A percentile compares a stretch with the other conserved stretches of the same genome.
phyloP scores from a whole-genome alignment of 306 rosid genomes.

The Lathyrus sativus region DNA sequence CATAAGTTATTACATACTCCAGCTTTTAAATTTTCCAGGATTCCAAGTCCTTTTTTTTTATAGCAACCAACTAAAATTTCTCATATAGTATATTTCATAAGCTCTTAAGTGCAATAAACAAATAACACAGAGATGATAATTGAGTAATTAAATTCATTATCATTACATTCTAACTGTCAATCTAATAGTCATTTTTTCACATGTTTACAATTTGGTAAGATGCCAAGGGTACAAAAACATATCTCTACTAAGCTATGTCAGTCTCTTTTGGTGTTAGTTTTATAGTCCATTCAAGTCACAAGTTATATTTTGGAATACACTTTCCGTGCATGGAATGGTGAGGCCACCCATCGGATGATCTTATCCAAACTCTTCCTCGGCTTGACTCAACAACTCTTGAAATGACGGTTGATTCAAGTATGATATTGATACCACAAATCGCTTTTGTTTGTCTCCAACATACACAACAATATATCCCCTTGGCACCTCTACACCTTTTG shows the following conservation, averaged over 20 bases:
- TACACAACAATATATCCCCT: conserved; percentile 8
- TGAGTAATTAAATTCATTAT: background rate
- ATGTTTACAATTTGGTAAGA: background rate
- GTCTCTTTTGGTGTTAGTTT: background rate
- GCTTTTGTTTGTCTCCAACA: background rate
- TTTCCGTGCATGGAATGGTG: no score
- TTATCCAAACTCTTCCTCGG: no score
- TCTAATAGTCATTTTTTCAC: background rate
- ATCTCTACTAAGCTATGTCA: background rate
- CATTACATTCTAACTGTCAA: background rate
- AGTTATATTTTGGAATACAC: no score
- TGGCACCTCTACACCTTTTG: background rate
- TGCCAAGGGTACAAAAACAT: background rate
- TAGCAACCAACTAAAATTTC: background rate
- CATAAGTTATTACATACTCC: background rate
- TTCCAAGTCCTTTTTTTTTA: background rate
- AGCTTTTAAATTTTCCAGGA: conserved; percentile 5
- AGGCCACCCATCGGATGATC: no score
- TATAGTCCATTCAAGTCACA: no score
- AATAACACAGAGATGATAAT: background rate
- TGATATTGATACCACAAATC: no score
- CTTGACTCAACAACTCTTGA: no score
- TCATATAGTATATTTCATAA: background rate
- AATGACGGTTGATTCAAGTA: no score
- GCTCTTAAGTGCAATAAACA: background rate